phyloP scores from a whole-genome alignment of 1,139 yeast species.

The Kurtzmaniella quercitrusa region DNA sequence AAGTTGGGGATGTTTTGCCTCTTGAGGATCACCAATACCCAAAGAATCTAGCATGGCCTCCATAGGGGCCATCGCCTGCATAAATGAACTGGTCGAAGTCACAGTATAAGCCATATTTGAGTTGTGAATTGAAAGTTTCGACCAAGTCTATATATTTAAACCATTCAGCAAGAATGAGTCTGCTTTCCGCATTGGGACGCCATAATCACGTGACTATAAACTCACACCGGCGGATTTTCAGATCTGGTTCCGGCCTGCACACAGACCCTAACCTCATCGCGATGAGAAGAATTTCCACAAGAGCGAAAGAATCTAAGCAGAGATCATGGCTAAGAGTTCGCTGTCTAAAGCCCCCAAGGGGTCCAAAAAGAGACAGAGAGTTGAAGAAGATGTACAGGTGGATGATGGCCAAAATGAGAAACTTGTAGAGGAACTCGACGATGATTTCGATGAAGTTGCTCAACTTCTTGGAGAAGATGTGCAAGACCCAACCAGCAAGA shows the following conservation, averaged over 20 bases:
- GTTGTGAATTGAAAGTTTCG: neutral
- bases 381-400: constrained; percentile 14
- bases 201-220: neutral
- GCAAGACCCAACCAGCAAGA: constrained; percentile 35
- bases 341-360: constrained; percentile 8
- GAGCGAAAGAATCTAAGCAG: neutral
- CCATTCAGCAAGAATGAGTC: neutral
- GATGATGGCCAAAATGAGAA: constrained; percentile 37
- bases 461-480: constrained; percentile 44
- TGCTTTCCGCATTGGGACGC: neutral
- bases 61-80: constrained; percentile 75
- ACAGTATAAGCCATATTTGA: constrained; percentile 38
- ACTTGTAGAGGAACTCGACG: constrained; percentile 46
- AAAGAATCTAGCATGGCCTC: constrained; percentile 39
- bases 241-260: too few relatives aligned
- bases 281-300: neutral
- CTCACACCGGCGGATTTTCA: too few relatives aligned
- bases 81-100: constrained; percentile 68
- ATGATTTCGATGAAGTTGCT: constrained; percentile 55
- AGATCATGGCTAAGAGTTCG: neutral
- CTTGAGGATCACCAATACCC: constrained; percentile 22
- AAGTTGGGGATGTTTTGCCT: constrained; percentile 28
- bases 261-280: neutral
- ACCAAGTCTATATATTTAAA: neutral
- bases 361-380: constrained; percentile 16